Percentiles rank a stretch among this genome's conserved stretches.
phyloP scores from a whole-genome alignment of 495 filamentous ascomycete species.

The Acidomyces sp. region DNA sequence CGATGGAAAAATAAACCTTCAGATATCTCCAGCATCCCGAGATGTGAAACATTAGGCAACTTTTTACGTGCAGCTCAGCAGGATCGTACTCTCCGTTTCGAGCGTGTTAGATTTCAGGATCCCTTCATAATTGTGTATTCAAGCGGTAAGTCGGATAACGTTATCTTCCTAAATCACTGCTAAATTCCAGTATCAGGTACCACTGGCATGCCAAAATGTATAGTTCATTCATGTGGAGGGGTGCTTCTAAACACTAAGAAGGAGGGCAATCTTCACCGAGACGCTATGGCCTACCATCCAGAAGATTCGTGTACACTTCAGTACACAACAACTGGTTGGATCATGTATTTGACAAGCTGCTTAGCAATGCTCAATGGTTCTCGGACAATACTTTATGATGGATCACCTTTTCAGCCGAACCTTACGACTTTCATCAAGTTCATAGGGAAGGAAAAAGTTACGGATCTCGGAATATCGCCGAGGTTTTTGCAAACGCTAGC shows the following conservation, averaged over 20 bases:
- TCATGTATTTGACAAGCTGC: constrained; percentile 60
- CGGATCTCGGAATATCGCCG: constrained; percentile 55
- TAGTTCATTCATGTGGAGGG: constrained; percentile 57
- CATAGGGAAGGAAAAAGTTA: constrained; percentile 43
- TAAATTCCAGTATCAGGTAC: too few relatives aligned
- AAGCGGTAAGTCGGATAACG: constrained; percentile 49
- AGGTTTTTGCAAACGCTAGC: constrained; percentile 56
- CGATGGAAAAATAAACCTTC: constrained; percentile 44
- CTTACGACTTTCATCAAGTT: constrained; percentile 45
- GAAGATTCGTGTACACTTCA: constrained; percentile 34
- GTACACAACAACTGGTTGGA: constrained; percentile 51
- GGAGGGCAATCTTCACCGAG: constrained; percentile 48
- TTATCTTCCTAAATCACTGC: too few relatives aligned
- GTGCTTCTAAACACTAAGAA: constrained; percentile 45
- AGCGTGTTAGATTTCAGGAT: constrained; percentile 49
- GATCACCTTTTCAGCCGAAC: constrained; percentile 60
- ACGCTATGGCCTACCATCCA: constrained; percentile 38
- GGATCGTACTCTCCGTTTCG: constrained; percentile 37
- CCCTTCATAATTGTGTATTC: constrained; percentile 63
- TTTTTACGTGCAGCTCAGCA: constrained; percentile 39
- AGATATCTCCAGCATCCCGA: constrained; percentile 45
- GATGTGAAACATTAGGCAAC: constrained; percentile 36
- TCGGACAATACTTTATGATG: constrained; percentile 57
- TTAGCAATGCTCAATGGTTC: constrained; percentile 42
- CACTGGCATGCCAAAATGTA: constrained; percentile 64